phyloP scores from a whole-genome alignment of 805 yeast genomes.

The Komagataella kurtzmanii region DNA sequence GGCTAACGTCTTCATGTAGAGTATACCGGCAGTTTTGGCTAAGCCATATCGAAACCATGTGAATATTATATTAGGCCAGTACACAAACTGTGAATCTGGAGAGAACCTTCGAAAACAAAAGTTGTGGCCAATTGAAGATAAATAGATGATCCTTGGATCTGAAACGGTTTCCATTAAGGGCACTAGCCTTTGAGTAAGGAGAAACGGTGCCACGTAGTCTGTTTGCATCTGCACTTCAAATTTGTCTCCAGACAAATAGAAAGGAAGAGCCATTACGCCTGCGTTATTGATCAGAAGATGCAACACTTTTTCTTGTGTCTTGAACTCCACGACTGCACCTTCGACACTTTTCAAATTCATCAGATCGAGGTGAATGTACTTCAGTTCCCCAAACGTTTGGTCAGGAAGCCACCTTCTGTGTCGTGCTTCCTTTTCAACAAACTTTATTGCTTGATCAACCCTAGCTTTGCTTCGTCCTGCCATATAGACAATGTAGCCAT shows the following conservation, averaged over 20 bases:
- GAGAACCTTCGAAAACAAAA: conserved; percentile 33
- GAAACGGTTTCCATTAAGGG: conserved; percentile 30
- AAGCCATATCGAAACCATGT: conserved; percentile 69
- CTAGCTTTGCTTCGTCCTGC: conserved; percentile 55
- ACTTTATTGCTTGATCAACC: conserved; percentile 42
- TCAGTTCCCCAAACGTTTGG: conserved; percentile 28
- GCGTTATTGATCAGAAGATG: conserved; percentile 67
- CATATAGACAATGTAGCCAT: conserved; percentile 64
- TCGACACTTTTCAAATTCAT: conserved; percentile 31
- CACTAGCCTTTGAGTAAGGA: conserved; percentile 48
- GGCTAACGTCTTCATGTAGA: conserved; percentile 51
- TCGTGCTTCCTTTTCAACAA: conserved; percentile 40
- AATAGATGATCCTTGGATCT: conserved; percentile 43
- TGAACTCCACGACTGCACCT: conserved; percentile 32
- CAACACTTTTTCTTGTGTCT: conserved; percentile 30
- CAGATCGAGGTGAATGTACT: conserved; percentile 42
- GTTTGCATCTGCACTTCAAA: conserved; percentile 76
- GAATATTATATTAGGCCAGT: conserved; percentile 52
- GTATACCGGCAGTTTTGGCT: conserved; percentile 72
- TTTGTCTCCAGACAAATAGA: conserved; percentile 39
- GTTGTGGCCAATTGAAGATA: conserved; percentile 56
- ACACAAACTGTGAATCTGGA: conserved; percentile 35
- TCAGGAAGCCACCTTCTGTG: conserved; percentile 14
- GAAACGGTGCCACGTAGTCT: conserved; percentile 63
- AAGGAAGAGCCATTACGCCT: conserved; percentile 72